Evolutionary conservation across 1,284 basidiomycete genomes (phyloP).

Genomic region (Leccinum cinnamomeum): DNA sequence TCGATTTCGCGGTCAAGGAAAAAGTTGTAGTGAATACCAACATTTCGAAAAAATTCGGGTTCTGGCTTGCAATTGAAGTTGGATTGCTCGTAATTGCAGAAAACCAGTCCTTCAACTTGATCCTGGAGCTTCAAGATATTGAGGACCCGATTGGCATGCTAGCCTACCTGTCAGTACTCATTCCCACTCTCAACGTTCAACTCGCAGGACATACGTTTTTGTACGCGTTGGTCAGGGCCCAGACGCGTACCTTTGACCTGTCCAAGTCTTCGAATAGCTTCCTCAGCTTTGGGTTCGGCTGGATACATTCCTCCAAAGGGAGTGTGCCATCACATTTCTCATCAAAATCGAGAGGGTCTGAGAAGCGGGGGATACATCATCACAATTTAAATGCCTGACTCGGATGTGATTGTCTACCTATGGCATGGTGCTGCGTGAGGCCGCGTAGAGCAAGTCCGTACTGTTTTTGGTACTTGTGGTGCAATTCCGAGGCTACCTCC

Average conservation of each 20-base stretch:
- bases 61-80: constrained; percentile 87
- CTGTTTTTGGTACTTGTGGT: constrained; percentile 73
- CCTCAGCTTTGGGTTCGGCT: constrained; percentile 61
- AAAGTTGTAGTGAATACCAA: constrained; percentile 27
- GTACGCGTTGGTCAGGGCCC: constrained; percentile 84
- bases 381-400: background rate
- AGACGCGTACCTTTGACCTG: constrained; percentile 72
- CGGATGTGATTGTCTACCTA: constrained; percentile 50
- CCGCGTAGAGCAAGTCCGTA: constrained; percentile 88
- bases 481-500: constrained; percentile 71
- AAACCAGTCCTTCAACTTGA: constrained; percentile 78
- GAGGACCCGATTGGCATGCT: constrained; percentile 84
- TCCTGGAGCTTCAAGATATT: constrained; percentile 73
- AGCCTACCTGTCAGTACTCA: constrained; percentile 11
- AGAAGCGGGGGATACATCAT: constrained; percentile 4
- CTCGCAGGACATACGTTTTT: constrained; percentile 53
- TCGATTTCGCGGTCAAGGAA: constrained; percentile 7
- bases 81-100: constrained; percentile 73
- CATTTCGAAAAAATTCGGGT: constrained; percentile 62
- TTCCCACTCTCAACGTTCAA: background rate
- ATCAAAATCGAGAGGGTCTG: constrained; percentile 88
- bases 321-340: constrained; percentile 80
- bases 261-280: constrained; percentile 80
- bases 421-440: constrained; percentile 73
- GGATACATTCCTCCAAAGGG: constrained; percentile 80